These are phyloP conservation scores for Nicotiana tabacum DNA, from an alignment of 257 asterid species.

Conservation along the genomic window DNA sequence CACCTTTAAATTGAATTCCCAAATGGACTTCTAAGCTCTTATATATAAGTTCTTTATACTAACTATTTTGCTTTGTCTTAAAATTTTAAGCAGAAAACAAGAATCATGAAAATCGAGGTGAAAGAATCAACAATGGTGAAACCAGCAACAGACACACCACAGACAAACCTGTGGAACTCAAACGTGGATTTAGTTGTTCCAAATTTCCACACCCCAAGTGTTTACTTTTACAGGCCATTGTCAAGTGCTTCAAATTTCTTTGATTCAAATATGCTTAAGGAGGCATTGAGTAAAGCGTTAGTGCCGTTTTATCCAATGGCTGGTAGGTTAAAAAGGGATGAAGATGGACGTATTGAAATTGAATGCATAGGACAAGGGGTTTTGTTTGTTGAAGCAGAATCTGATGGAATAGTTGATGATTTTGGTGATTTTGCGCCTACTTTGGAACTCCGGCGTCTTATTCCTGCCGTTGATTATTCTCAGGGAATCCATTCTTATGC, in stretches of 20 bases:
- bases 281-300: conserved; percentile 43
- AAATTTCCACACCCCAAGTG: conserved; percentile 48
- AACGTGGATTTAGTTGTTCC: conserved; percentile 51
- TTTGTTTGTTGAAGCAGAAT: conserved; percentile 42
- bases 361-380: conserved; percentile 49
- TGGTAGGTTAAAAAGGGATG: conserved; percentile 43
- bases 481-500: conserved; percentile 46
- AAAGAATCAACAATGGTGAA: conserved; percentile 44
- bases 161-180: conserved; percentile 32
- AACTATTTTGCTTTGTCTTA: too few species aligned
- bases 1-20: not conserved
- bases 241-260: conserved; percentile 15
- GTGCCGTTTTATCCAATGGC: conserved; percentile 50
- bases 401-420: conserved; percentile 40
- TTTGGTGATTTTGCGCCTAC: conserved; percentile 51
- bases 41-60: not conserved
- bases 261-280: conserved; percentile 11
- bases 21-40: not conserved
- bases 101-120: not conserved
- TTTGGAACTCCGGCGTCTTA: conserved; percentile 29
- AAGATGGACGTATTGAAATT: conserved; percentile 56
- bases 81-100: not conserved
- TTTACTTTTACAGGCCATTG: conserved; percentile 38
- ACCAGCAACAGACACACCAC: conserved; percentile 52
- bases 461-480: conserved; percentile 48